Percentiles rank a stretch among this genome's conserved stretches.
These are phyloP conservation scores for Pleurotus sapidus DNA, from an alignment of 768 basidiomycete genomes.

Conservation along the genomic window DNA sequence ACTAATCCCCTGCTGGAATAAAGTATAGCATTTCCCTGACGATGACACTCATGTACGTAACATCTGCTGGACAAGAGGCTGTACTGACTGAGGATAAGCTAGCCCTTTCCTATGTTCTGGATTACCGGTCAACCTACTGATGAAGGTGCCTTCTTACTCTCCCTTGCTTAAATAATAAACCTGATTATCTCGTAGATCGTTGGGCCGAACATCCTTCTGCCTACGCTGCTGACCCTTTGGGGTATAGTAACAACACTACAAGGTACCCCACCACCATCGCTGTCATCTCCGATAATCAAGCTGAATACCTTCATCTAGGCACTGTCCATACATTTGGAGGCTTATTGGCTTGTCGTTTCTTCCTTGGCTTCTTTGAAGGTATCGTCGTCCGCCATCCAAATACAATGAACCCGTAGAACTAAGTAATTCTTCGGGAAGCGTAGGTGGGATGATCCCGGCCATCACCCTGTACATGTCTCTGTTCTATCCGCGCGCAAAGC, in stretches of 20 bases:
- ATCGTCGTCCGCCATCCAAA: constrained; percentile 10
- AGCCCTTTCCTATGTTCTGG: constrained; percentile 55
- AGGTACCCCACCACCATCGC: constrained; percentile 28
- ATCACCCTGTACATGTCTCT: constrained; percentile 30
- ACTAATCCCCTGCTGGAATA: too few species aligned
- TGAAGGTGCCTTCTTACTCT: constrained; percentile 35
- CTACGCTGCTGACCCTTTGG: constrained; percentile 63
- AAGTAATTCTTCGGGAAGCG: neutral
- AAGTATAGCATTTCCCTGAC: constrained; percentile 47
- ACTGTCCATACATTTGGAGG: constrained; percentile 34
- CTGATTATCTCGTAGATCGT: constrained; percentile 28
- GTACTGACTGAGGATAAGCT: too few species aligned
- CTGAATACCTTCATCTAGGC: constrained; percentile 30
- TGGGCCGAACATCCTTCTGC: constrained; percentile 56
- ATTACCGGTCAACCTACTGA: constrained; percentile 56
- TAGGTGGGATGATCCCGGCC: constrained; percentile 28
- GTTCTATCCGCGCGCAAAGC: constrained; percentile 27
- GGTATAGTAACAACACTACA: constrained; percentile 63
- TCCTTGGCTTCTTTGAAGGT: constrained; percentile 48
- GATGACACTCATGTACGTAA: constrained; percentile 30
- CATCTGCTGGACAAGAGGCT: neutral
- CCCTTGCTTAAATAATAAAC: neutral
- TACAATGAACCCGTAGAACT: neutral
- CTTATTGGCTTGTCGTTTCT: constrained; percentile 44
- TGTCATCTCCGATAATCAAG: too few species aligned